Conservation (phyloP, 139 green algal species). For the Nannochloris sp. region DNA sequence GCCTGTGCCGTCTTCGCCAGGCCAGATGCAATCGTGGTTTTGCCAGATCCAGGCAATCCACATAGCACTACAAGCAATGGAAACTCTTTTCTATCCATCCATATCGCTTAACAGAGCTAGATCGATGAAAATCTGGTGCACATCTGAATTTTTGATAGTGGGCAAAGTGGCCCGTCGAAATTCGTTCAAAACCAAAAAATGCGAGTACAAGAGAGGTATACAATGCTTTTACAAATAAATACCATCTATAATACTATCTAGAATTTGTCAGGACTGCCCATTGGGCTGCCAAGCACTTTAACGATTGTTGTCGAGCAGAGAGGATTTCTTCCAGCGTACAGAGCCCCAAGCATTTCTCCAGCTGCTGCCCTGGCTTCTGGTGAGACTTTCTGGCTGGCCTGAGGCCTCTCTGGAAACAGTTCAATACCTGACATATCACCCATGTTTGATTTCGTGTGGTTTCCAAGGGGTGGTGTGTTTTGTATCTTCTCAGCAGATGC, state of each 20-base stretch:
- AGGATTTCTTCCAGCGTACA: slow-evolving; percentile 1
- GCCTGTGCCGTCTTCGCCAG: background rate
- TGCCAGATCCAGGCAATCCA: slow-evolving; percentile 9
- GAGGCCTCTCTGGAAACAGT: background rate
- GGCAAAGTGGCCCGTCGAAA: too few species aligned
- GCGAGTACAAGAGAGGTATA: too few species aligned
- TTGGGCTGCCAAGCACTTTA: too few species aligned
- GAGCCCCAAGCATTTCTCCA: background rate
- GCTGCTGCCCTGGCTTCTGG: slow-evolving; percentile 2
- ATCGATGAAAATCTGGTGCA: too few species aligned
- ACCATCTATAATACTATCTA: too few species aligned
- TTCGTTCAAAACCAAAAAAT: too few species aligned
- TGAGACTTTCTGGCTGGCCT: background rate
- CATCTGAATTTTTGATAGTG: too few species aligned
- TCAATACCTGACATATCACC: background rate
- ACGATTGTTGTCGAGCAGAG: too few species aligned
- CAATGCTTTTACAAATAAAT: too few species aligned
- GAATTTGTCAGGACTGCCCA: too few species aligned
- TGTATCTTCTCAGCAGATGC: background rate
- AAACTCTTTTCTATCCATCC: background rate
- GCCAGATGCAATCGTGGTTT: background rate
- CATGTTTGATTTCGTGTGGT: background rate
- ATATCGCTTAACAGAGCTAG: too few species aligned
- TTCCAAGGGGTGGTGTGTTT: background rate
- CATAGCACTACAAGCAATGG: slow-evolving; percentile 1